These are phyloP conservation scores for Luzula sylvatica DNA, from an alignment of 176 grass and related monocot genomes.

Conservation along the genomic window DNA sequence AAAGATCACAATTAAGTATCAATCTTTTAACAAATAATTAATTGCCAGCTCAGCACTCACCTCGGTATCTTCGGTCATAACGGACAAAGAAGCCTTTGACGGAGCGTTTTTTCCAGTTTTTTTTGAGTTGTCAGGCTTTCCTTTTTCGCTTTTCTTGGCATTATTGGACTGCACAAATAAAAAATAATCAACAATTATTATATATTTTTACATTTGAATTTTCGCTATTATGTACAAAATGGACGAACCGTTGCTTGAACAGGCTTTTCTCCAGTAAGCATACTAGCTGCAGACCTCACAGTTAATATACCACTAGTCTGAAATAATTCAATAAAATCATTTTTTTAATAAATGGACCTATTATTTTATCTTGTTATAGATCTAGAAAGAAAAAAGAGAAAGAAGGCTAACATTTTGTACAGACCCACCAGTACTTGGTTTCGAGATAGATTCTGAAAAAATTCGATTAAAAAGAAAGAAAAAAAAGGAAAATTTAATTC, in stretches of 20 bases:
- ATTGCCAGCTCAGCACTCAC: conserved; percentile 37
- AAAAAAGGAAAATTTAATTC: neutral
- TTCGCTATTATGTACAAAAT: conserved; percentile 9
- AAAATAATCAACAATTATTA: neutral
- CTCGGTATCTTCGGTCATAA: conserved; percentile 75
- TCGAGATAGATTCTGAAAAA: neutral
- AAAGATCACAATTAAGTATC: neutral
- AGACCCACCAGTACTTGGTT: too few relatives aligned
- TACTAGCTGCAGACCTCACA: conserved; percentile 93
- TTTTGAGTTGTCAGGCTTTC: conserved; percentile 50
- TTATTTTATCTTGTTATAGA: conserved; percentile 9
- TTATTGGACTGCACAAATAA: conserved; percentile 32
- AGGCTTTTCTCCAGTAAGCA: conserved; percentile 91
- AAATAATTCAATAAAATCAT: neutral
- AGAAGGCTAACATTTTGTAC: too few relatives aligned
- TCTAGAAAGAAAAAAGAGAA: neutral
- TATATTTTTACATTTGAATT: conserved; percentile 2
- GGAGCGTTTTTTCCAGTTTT: conserved; percentile 54
- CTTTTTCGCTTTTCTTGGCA: conserved; percentile 59
- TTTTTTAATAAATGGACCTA: neutral
- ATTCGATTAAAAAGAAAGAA: neutral
- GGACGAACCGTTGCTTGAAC: conserved; percentile 39
- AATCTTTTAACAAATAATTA: too few relatives aligned
- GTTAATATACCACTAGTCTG: conserved; percentile 52
- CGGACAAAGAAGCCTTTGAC: conserved; percentile 46